These are phyloP conservation scores for Colletotrichum falcatum DNA, from an alignment of 2,329 filamentous ascomycete species.

Conservation along the genomic window DNA sequence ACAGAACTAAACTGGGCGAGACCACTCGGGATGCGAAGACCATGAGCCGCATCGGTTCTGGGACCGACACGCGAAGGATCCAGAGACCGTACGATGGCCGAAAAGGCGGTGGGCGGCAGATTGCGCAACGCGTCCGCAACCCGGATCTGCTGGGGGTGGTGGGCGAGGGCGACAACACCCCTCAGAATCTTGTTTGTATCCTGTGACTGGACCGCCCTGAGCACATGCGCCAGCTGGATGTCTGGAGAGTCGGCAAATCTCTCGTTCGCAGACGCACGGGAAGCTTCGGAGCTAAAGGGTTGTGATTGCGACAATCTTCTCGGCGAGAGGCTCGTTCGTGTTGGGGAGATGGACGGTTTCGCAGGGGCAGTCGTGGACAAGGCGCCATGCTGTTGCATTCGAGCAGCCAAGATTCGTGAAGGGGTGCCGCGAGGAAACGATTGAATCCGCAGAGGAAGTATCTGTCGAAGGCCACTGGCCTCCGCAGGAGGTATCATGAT, in stretches of 20 bases:
- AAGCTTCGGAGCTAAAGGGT: background rate
- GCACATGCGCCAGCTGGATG: conserved; percentile 37
- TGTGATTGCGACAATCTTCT: background rate
- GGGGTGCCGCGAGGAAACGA: conserved; percentile 44
- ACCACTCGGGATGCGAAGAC: conserved; percentile 53
- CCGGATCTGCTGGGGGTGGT: conserved; percentile 14
- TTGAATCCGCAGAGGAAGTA: conserved; percentile 43
- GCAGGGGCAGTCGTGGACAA: background rate
- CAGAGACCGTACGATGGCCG: conserved; percentile 71
- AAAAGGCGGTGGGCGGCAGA: conserved; percentile 68
- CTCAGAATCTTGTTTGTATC: conserved; percentile 44
- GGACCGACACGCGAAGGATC: conserved; percentile 66
- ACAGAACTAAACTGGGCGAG: conserved; percentile 56
- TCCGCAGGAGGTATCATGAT: conserved; percentile 42
- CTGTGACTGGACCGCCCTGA: conserved; percentile 50
- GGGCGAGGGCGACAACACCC: conserved; percentile 47
- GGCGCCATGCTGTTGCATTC: conserved; percentile 31
- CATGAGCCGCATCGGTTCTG: conserved; percentile 61
- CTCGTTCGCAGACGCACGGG: background rate
- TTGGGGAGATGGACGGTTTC: background rate
- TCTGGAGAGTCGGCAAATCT: background rate
- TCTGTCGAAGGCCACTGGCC: conserved; percentile 43
- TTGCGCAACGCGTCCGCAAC: conserved; percentile 21
- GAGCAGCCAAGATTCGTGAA: conserved; percentile 45
- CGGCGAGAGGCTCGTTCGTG: background rate